phyloP scores from a whole-genome alignment of 2,329 filamentous ascomycete genomes.

The Alternaria tenuissima region DNA sequence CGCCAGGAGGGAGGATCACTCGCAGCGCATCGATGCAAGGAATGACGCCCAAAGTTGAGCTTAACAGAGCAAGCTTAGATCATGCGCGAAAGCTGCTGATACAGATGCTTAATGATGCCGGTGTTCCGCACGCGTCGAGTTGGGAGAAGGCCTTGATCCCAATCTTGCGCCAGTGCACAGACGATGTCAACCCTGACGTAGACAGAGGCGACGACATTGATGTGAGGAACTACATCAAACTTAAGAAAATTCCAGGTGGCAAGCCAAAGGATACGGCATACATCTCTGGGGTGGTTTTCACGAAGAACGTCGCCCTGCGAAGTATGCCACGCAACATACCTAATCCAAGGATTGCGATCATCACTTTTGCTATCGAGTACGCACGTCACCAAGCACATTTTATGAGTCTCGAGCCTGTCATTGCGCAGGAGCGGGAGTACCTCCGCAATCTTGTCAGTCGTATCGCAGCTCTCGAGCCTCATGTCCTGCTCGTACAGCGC shows the following conservation, averaged over 20 bases:
- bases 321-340: constrained; percentile 90
- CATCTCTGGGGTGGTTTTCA: constrained; percentile 95
- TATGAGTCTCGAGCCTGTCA: constrained; percentile 97
- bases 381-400: constrained; percentile 92
- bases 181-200: constrained; percentile 93
- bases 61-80: constrained; percentile 85
- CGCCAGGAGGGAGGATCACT: constrained; percentile 55
- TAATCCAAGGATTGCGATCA: constrained; percentile 86
- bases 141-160: constrained; percentile 94
- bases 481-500: constrained; percentile 89
- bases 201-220: constrained; percentile 94
- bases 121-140: constrained; percentile 73
- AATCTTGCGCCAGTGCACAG: constrained; percentile 87
- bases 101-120: constrained; percentile 81
- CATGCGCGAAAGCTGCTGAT: constrained; percentile 86
- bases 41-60: constrained; percentile 77
- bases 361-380: constrained; percentile 96
- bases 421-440: constrained; percentile 95
- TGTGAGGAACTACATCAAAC: constrained; percentile 94
- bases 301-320: constrained; percentile 94
- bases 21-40: constrained; percentile 85
- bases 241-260: constrained; percentile 95
- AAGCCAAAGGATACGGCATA: constrained; percentile 93
- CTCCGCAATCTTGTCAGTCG: constrained; percentile 89
- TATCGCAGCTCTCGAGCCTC: constrained; percentile 84